phyloP scores from a whole-genome alignment of 106 monocot species.

The Chionographis japonica region DNA sequence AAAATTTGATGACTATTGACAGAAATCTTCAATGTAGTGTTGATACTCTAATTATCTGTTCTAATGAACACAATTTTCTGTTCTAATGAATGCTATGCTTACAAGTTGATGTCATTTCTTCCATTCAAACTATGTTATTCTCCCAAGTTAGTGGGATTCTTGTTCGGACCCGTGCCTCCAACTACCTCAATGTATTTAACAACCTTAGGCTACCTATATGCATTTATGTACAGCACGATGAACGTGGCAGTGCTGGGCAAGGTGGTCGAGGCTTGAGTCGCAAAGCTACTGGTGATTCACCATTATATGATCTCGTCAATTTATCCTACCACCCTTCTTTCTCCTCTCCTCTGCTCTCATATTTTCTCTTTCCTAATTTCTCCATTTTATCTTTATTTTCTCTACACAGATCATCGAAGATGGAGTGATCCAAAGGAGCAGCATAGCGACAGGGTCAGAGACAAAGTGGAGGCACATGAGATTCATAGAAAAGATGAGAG shows the following conservation, averaged over 20 bases:
- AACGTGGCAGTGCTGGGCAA: conserved; percentile 57
- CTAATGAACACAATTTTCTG: too few relatives aligned
- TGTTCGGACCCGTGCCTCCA: conserved; percentile 23
- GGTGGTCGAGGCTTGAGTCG: conserved; percentile 42
- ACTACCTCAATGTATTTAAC: conserved; percentile 50
- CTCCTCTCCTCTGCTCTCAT: background rate
- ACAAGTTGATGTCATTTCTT: background rate
- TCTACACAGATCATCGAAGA: conserved; percentile 39
- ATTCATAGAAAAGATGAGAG: conserved; percentile 9
- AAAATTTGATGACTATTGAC: too few relatives aligned
- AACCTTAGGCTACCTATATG: conserved; percentile 55
- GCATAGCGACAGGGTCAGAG: conserved; percentile 14
- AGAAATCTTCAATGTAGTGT: too few relatives aligned
- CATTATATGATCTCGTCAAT: background rate
- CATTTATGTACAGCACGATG: conserved; percentile 82
- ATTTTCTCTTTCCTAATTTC: background rate
- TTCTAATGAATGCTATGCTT: background rate
- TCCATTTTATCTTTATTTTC: background rate
- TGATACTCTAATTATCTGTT: too few relatives aligned
- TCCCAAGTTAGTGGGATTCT: conserved; percentile 43
- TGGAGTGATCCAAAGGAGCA: conserved; percentile 38
- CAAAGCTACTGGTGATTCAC: conserved; percentile 40
- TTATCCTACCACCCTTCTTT: background rate
- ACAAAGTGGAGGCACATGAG: conserved; percentile 12
- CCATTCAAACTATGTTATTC: conserved; percentile 13